Conservation (phyloP, 2,329 filamentous ascomycete genomes). For the Nectriaceae sp. region DNA sequence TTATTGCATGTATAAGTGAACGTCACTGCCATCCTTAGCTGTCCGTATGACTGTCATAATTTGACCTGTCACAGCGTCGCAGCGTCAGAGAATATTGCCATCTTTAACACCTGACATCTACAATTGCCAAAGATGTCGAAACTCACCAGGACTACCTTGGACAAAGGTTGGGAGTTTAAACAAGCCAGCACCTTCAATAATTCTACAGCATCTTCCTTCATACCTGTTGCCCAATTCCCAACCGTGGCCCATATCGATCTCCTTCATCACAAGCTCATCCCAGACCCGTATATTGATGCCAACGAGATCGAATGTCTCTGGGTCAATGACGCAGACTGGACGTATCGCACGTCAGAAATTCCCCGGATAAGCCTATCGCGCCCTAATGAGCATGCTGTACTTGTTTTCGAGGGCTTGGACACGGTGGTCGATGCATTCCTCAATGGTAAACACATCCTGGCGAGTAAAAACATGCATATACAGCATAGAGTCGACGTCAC, state of each 20-base stretch:
- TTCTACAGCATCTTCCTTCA: neutral
- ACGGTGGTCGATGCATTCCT: constrained; percentile 62
- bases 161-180: neutral
- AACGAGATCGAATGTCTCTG: constrained; percentile 69
- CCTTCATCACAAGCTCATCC: constrained; percentile 55
- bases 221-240: constrained; percentile 1
- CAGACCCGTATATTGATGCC: constrained; percentile 67
- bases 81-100: too few relatives aligned
- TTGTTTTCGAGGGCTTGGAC: constrained; percentile 66
- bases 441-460: constrained; percentile 54
- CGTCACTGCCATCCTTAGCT: too few relatives aligned
- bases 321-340: constrained; percentile 68
- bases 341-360: constrained; percentile 55
- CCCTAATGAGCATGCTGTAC: too few relatives aligned
- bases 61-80: too few relatives aligned
- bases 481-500: constrained; percentile 56
- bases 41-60: too few relatives aligned
- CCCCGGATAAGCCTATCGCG: too few relatives aligned
- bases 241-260: constrained; percentile 42
- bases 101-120: too few relatives aligned
- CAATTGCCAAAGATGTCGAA: too few relatives aligned
- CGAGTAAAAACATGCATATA: constrained; percentile 66
- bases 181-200: neutral
- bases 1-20: too few relatives aligned
- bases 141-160: neutral